Conservation (phyloP, 148 eudicot genomes). For the Arbutus unedo region DNA sequence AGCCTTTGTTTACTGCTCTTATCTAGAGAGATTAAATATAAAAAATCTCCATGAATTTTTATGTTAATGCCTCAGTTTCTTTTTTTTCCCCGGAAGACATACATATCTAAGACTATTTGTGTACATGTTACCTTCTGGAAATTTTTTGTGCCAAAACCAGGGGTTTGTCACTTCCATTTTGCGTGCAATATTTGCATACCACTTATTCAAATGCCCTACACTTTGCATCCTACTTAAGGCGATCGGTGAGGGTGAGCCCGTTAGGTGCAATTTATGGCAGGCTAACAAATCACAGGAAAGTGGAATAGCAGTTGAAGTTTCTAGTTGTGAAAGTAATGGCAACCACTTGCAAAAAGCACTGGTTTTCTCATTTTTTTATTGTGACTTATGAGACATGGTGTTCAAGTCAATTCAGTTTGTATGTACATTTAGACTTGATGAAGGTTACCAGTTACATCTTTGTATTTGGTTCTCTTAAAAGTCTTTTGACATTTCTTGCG, state of each 20-base stretch:
- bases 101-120: neutral
- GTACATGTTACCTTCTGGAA: neutral
- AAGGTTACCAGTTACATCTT: neutral
- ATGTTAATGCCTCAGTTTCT: neutral
- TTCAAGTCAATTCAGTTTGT: neutral
- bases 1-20: neutral
- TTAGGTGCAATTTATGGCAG: neutral
- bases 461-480: neutral
- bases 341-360: neutral
- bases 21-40: neutral
- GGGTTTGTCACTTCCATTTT: neutral
- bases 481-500: neutral
- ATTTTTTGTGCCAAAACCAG: neutral
- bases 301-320: neutral
- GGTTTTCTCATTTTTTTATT: neutral
- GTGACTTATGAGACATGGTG: neutral
- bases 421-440: neutral
- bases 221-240: neutral
- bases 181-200: neutral
- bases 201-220: neutral
- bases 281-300: neutral
- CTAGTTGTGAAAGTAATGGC: neutral
- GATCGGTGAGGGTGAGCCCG: neutral
- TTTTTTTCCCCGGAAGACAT: neutral
- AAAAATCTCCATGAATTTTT: neutral